Evolutionary conservation across 179 eudicot genomes (phyloP).

Genomic region (Silene vulgaris): DNA sequence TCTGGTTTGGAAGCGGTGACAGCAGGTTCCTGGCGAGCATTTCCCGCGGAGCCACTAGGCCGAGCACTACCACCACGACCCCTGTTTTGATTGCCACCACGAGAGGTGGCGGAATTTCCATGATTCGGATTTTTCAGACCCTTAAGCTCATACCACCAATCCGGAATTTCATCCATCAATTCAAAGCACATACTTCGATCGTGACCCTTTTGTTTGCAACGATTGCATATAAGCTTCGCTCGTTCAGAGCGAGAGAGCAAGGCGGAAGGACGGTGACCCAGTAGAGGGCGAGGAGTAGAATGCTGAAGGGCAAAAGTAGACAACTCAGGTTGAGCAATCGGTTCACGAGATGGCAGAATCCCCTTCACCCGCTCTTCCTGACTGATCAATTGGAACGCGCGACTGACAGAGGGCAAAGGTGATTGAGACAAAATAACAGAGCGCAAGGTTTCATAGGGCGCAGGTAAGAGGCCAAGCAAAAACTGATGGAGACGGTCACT

Average conservation of each 20-base stretch:
- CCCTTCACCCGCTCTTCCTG: neutral
- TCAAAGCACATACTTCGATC: neutral
- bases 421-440: neutral
- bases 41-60: too few relatives aligned
- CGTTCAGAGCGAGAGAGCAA: neutral
- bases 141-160: neutral
- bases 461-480: neutral
- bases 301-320: neutral
- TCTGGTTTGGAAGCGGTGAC: too few relatives aligned
- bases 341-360: too few relatives aligned
- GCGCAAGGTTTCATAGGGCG: neutral
- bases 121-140: neutral
- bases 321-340: too few relatives aligned
- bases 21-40: too few relatives aligned
- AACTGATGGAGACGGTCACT: neutral
- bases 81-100: too few relatives aligned
- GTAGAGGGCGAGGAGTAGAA: neutral
- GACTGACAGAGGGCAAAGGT: neutral
- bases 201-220: neutral
- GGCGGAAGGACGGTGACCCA: neutral
- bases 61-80: too few relatives aligned
- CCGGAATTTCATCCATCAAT: neutral
- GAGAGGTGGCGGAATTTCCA: too few relatives aligned
- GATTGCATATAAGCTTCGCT: neutral
- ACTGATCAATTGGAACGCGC: neutral